Percentiles rank a stretch among this genome's conserved stretches.
Evolutionary conservation across 306 rosid genomes (phyloP).

Genomic region (Carpinus viminea): DNA sequence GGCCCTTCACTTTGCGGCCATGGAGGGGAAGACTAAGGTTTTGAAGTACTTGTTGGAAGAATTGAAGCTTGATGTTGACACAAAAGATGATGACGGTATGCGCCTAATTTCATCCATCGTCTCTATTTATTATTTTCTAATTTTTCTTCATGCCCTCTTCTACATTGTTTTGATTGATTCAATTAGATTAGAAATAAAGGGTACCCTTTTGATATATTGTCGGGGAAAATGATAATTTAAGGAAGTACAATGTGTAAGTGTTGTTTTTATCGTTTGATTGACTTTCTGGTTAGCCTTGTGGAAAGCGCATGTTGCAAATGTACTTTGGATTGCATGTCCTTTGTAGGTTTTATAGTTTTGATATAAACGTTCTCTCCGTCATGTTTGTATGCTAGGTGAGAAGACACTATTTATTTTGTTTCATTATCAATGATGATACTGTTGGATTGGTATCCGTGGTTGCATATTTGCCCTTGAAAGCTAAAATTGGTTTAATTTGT

Average conservation of each 20-base stretch:
- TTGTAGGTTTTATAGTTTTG: background rate
- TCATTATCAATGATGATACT: background rate
- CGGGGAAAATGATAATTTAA: background rate
- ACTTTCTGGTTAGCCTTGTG: background rate
- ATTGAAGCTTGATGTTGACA: constrained; percentile 72
- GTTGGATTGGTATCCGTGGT: background rate
- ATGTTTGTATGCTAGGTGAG: background rate
- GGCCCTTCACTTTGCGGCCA: constrained; percentile 89
- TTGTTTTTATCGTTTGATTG: background rate
- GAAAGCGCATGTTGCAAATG: background rate
- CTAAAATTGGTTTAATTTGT: background rate
- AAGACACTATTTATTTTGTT: background rate
- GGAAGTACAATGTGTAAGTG: background rate
- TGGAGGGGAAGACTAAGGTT: constrained; percentile 78
- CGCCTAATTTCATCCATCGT: background rate
- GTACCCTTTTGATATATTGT: background rate
- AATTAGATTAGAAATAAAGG: background rate
- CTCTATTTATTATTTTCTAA: background rate
- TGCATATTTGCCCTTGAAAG: background rate
- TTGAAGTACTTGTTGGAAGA: constrained; percentile 71
- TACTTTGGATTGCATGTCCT: background rate
- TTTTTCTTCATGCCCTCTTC: background rate
- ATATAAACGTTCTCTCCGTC: background rate
- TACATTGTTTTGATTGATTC: background rate
- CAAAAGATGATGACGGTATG: constrained; percentile 81